Percentiles rank a stretch among this genome's conserved stretches.
These are phyloP conservation scores for Solanum sitiens DNA, from an alignment of 257 asterid species.

Conservation along the genomic window DNA sequence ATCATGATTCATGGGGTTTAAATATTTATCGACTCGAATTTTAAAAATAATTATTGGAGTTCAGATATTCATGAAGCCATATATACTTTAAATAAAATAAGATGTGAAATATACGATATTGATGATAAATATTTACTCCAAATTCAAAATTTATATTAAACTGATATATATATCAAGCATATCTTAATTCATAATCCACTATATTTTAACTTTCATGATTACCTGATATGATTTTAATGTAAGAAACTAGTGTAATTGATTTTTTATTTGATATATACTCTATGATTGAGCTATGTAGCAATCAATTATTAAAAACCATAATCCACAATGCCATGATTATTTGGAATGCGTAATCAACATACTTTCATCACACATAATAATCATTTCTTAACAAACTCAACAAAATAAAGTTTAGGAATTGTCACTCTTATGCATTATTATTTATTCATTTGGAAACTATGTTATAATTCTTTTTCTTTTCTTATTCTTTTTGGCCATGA, in stretches of 20 bases:
- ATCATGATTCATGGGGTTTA: not conserved
- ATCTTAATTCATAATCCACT: not conserved
- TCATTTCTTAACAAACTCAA: not conserved
- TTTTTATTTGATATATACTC: not conserved
- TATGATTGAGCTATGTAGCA: not conserved
- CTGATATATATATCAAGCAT: not conserved
- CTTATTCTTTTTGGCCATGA: not conserved
- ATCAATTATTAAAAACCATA: not conserved
- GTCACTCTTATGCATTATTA: not conserved
- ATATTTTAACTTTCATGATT: not conserved
- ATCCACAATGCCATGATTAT: not conserved
- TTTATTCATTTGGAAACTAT: not conserved
- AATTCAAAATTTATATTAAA: not conserved
- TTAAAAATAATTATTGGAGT: not conserved
- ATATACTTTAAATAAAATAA: not conserved
- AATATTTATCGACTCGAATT: not conserved
- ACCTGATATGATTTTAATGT: not conserved
- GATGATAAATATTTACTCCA: not conserved
- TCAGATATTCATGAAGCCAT: not conserved
- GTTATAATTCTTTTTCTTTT: too few species aligned
- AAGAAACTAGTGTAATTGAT: not conserved
- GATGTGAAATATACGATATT: rapidly evolving
- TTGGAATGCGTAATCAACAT: not conserved
- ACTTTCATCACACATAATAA: not conserved
- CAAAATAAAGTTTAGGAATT: not conserved